Base-by-base conservation (phyloP, 768 basidiomycete genomes). In the Gloeophyllum trabeum region DNA sequence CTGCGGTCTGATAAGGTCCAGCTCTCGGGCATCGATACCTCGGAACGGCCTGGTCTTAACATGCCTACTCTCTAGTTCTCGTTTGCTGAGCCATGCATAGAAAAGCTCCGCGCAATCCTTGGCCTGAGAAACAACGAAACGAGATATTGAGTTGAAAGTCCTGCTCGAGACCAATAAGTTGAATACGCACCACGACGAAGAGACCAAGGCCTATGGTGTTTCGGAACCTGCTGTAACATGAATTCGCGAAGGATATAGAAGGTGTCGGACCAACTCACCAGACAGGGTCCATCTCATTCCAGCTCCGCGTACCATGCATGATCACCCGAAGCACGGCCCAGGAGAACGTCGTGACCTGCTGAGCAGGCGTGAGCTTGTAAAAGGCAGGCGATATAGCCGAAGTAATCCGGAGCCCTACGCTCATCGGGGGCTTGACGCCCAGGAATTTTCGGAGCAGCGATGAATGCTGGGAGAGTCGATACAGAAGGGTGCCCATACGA, bases 1-100 rank as follows among this genome's bases (percentile, higher is more conserved):
- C n/a, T n/a, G n/a, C n/a, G n/a, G n/a, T n/a, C n/a, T n/a, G 58
- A 84, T 69, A 21, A 88, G 66, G 54, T 88, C 83, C 30, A 87
- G 64, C 47, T 75, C 76, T 7, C 60, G 54, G 35, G 75, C 50
- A 51, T 87, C 83, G n/a, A 87, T 72, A 0, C 81, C 81, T n/a
- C 66, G 63, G 53, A 88, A 88, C 34, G 82, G 74, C 46, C 73
- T 70, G 52, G 69, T 81, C 60, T 77, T 82, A 21, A 88, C 75
- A 19, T 65, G 63, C 12, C 85, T 67, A 2, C 74, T 76, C 53
- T 81, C 75, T 4, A 86, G 62, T 53, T 88, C 85, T 14, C 75
- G 76, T 53, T 82, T 81, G 4, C 75, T 68, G 4, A 87, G 67
- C 61, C 73, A 82, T 4, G 84, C 64, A 50, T 87, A 79, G 4